Base-by-base conservation (phyloP, 495 filamentous ascomycete species). In the Lophiostoma macrostomum region DNA sequence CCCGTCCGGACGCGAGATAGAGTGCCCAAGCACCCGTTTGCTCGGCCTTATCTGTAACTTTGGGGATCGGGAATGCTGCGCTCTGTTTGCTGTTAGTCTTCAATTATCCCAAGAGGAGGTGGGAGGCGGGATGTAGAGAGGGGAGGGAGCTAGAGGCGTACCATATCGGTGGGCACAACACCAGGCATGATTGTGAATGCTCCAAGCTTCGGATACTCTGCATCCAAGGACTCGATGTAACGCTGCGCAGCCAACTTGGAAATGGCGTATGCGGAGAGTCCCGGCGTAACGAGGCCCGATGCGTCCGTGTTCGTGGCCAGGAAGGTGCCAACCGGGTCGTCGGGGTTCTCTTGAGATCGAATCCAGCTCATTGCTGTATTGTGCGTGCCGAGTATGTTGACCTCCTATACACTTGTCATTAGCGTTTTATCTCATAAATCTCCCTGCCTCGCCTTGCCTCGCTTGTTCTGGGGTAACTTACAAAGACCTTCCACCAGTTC, bases 121-220 rank as follows among this genome's bases (percentile, higher is more conserved):
- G 32, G 5, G 11, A 20, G 23, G 12, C 23, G 42, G 24, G 27
- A 22, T 22, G 31, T 13, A 4, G 10, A 16, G 5, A 31, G 18
- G 23, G 16, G n/a, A n/a, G n/a, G n/a, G n/a, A n/a, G n/a, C n/a
- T n/a, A n/a, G n/a, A n/a, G n/a, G n/a, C 30, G 10, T 48, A 48
- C 34, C 32, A 50, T 38, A 5, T 50, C 46, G 18, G 59, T 63
- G 8, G 29, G 25, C 12, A 59, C 59, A 7, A 63, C 50, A 3
- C 59, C 59, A 8, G 59, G 59, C n/a, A 59, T 25, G 6, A 63
- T 16, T 3, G 41, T 42, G 37, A 63, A 63, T 5, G 38, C 25
- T 35, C 59, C 54, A 8, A 63, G 20, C 4, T 18, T 44, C 0
- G 54, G 54, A 45, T 59, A 59, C 39, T 63, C 59, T 56, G 34